Percentiles rank a stretch among this genome's conserved stretches.
These are phyloP conservation scores for Gossypium rotundifolium DNA, from an alignment of 345 rosid species.

Conservation along the genomic window DNA sequence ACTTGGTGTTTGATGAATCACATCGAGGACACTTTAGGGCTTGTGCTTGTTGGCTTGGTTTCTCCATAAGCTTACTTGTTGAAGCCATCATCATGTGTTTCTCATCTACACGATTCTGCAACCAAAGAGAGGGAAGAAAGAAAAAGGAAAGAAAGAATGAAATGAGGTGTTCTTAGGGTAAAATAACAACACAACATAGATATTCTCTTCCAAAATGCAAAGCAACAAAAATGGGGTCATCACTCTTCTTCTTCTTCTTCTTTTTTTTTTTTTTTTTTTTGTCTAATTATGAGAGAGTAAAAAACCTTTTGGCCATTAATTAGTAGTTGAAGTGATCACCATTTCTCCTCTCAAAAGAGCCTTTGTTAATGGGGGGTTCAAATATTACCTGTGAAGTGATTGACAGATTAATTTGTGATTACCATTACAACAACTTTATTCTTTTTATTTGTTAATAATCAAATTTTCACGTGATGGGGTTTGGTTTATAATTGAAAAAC, in stretches of 20 bases:
- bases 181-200: conserved; percentile 27
- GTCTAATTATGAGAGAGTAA: conserved; percentile 21
- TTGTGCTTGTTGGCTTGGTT: conserved; percentile 28
- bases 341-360: conserved; percentile 46
- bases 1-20: conserved; percentile 68
- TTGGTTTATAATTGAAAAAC: conserved; percentile 7
- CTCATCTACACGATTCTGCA: conserved; percentile 43
- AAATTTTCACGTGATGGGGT: conserved; percentile 39
- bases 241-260: no score
- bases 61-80: conserved; percentile 33
- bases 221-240: conserved; percentile 23
- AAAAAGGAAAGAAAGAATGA: conserved; percentile 13
- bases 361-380: conserved; percentile 37
- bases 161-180: conserved; percentile 23
- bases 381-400: neutral
- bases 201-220: conserved; percentile 37
- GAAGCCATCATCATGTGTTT: conserved; percentile 45
- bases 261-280: conserved; percentile 7
- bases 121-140: conserved; percentile 4
- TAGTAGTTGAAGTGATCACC: conserved; percentile 54
- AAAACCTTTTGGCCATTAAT: conserved; percentile 57
- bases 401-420: neutral
- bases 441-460: conserved; percentile 1
- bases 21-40: conserved; percentile 74
- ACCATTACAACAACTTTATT: neutral